phyloP scores from a whole-genome alignment of 2,329 filamentous ascomycete species.

The Pseudocercospora macadamiae region DNA sequence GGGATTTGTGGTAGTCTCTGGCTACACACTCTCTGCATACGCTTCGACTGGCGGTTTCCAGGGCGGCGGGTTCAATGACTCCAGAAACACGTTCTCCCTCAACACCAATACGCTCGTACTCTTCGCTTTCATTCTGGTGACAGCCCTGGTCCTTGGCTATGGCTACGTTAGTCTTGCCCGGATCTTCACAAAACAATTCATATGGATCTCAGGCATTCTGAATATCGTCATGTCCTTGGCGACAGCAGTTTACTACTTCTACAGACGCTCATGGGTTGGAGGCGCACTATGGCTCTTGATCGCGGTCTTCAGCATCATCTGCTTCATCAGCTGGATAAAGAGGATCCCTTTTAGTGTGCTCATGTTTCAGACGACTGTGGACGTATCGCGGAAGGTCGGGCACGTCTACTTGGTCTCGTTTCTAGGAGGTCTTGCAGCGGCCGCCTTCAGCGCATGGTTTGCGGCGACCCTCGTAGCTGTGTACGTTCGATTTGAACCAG shows the following conservation, averaged over 20 bases:
- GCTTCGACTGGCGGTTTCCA: conserved; percentile 63
- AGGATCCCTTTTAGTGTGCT: conserved; percentile 89
- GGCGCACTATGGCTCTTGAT: conserved; percentile 89
- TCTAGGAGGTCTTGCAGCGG: conserved; percentile 76
- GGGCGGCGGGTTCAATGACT: conserved; percentile 74
- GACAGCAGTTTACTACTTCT: conserved; percentile 85
- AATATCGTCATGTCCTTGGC: conserved; percentile 84
- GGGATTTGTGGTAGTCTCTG: conserved; percentile 78
- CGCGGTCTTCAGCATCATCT: conserved; percentile 75
- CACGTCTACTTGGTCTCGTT: conserved; percentile 86
- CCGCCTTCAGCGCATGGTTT: conserved; percentile 82
- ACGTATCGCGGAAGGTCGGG: conserved; percentile 80
- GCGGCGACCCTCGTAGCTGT: conserved; percentile 83
- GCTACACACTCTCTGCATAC: conserved; percentile 75
- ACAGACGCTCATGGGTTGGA: conserved; percentile 73
- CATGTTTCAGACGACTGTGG: conserved; percentile 84
- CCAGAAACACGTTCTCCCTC: conserved; percentile 67
- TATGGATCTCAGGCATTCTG: conserved; percentile 88
- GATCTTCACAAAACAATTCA: conserved; percentile 74
- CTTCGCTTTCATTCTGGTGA: conserved; percentile 75
- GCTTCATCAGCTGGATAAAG: conserved; percentile 86
- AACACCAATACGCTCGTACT: conserved; percentile 84
- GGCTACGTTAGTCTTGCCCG: conserved; percentile 66
- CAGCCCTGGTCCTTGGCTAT: conserved; percentile 75
- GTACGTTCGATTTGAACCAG: conserved; percentile 79